Conservation (phyloP, 2,329 filamentous ascomycete genomes). For the Xylogone sp. region DNA sequence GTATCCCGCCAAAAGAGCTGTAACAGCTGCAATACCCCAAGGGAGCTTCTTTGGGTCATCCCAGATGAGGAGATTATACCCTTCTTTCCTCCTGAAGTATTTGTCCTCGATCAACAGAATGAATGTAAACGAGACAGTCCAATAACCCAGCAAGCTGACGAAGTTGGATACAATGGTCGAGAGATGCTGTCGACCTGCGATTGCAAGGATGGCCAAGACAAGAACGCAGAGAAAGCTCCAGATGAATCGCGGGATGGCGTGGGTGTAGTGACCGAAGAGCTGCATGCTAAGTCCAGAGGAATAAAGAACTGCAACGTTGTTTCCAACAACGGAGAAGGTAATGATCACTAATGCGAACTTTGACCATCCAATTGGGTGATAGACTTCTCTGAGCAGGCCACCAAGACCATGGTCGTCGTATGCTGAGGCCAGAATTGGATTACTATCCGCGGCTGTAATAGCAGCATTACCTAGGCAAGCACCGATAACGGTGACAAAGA, state of each 20-base stretch:
- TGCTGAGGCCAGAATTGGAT: slow-evolving; percentile 34
- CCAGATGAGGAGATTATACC: slow-evolving; percentile 25
- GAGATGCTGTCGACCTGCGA: slow-evolving; percentile 22
- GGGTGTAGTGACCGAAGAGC: slow-evolving; percentile 26
- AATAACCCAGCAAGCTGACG: slow-evolving; percentile 26
- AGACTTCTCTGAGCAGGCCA: slow-evolving; percentile 40
- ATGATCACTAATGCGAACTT: slow-evolving; percentile 39
- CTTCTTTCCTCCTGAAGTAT: slow-evolving; percentile 19
- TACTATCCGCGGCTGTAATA: slow-evolving; percentile 27
- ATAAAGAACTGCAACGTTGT: slow-evolving; percentile 27
- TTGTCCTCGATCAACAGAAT: slow-evolving; percentile 25
- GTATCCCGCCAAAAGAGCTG: slow-evolving; percentile 22
- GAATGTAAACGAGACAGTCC: slow-evolving; percentile 26
- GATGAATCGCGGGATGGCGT: slow-evolving; percentile 28
- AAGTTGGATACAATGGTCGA: slow-evolving; percentile 25
- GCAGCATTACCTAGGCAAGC: slow-evolving; percentile 36
- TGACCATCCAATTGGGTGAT: slow-evolving; percentile 41
- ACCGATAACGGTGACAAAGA: slow-evolving; percentile 41
- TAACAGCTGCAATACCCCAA: slow-evolving; percentile 23
- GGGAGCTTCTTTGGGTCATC: slow-evolving; percentile 22
- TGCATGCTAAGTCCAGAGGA: slow-evolving; percentile 26
- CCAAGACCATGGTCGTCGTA: slow-evolving; percentile 41
- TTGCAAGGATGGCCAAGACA: slow-evolving; percentile 23
- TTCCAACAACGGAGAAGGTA: slow-evolving; percentile 27
- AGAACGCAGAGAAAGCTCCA: slow-evolving; percentile 26